A percentile compares a stretch with the other conserved stretches of the same genome.
phyloP scores from a whole-genome alignment of 495 filamentous ascomycete genomes.

The Talaromyces stipitatus region DNA sequence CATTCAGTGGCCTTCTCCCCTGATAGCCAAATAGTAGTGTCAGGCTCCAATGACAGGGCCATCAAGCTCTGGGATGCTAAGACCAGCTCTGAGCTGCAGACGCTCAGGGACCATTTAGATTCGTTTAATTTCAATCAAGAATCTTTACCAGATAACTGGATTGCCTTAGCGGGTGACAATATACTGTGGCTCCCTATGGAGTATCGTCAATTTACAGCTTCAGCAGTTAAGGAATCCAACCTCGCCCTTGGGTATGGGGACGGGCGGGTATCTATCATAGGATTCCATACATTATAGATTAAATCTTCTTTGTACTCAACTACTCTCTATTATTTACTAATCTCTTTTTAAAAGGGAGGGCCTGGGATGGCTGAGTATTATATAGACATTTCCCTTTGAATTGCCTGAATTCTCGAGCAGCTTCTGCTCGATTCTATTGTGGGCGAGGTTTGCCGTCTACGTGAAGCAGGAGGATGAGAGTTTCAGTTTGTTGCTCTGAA shows the following conservation, averaged over 20 bases:
- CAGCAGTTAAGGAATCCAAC: conserved; percentile 7
- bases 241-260: conserved; percentile 8
- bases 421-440: not conserved
- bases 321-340: not conserved
- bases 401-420: not conserved
- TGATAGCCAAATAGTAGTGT: no score
- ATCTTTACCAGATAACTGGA: conserved; percentile 10
- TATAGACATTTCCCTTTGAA: conserved; percentile 5
- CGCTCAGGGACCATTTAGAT: no score
- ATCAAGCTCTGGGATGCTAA: no score
- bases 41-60: no score
- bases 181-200: conserved; percentile 13
- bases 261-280: not conserved
- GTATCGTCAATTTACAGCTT: conserved; percentile 9
- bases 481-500: no score
- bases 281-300: not conserved
- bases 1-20: no score
- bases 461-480: no score
- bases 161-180: conserved; percentile 10
- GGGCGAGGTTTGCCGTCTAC: not conserved
- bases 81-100: no score
- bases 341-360: not conserved
- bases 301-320: not conserved
- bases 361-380: conserved; percentile 11
- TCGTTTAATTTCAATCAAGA: no score